Evolutionary conservation across 306 rosid species (phyloP).

Genomic region (Malus domestica): DNA sequence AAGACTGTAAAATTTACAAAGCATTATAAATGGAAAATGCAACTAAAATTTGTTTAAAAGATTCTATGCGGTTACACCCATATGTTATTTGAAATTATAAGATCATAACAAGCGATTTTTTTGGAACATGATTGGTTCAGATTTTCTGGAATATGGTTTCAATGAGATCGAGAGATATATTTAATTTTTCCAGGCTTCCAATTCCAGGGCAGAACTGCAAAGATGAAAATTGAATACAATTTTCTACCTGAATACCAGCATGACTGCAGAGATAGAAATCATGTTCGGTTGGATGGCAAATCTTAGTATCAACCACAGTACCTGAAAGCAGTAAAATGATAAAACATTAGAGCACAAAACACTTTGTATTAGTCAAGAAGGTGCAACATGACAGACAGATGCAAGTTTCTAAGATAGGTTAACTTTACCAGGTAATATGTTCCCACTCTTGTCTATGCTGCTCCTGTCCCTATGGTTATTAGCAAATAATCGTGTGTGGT

Average conservation of each 20-base stretch:
- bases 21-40: neutral
- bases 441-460: constrained; percentile 86
- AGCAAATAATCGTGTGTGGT: constrained; percentile 80
- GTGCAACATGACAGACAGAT: neutral
- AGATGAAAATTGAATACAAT: neutral
- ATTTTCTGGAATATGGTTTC: neutral
- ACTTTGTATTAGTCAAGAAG: neutral
- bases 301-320: constrained; percentile 78
- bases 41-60: neutral
- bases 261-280: constrained; percentile 96
- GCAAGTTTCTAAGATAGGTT: neutral
- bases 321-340: constrained; percentile 36
- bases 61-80: neutral
- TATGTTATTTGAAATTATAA: neutral
- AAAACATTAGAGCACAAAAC: neutral
- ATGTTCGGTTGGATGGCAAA: constrained; percentile 87
- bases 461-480: constrained; percentile 70
- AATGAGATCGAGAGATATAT: neutral
- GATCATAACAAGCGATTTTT: neutral
- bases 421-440: constrained; percentile 69
- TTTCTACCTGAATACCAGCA: constrained; percentile 77
- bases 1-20: neutral
- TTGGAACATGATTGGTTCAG: neutral
- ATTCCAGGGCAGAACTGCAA: neutral
- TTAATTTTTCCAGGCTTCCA: neutral